Base-by-base conservation (phyloP, 2,329 filamentous ascomycete species). In the Neofusicoccum sp. region DNA sequence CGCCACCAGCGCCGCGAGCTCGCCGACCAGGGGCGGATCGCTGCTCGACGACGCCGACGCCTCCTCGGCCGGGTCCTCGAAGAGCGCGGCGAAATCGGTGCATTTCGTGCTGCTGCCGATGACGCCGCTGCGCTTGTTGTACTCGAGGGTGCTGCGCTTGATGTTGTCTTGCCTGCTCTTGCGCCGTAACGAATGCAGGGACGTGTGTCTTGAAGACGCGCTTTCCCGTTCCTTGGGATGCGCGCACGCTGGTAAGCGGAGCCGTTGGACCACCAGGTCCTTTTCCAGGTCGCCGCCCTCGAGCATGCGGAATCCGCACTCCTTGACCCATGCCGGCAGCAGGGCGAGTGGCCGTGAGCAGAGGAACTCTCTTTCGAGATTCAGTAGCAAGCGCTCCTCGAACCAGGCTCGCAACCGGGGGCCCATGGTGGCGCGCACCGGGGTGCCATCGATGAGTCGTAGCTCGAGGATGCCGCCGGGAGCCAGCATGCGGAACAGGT, bases 401-500 rank as follows among this genome's bases (percentile, higher is more conserved):
- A 90, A 75, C 87, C 87, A 90, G 1, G 76, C 70, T 36, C 82
- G 77, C 68, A 90, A 74, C 1, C 75, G 74, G 0, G 84, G 84
- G 0, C 87, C 88, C 26, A 85, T 75, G 0, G 82, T 85, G 1
- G 77, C 73, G 3, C 81, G 74, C 0, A 82, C 75, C 0, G 88
- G 88, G 6, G 82, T 75, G 0, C 87, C 85, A 61, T 90, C 85
- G 64, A 89, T 83, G 16, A 89, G 73, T 0, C 82, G 81, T 14
- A 90, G 72, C 62, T 87, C 81, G 11, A 89, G 70, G 20, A 78
- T 75, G 1, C 87, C 86, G 0, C 80, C 79, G 0, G 80, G 78
- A 3, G 78, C 75, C 2, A 90, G 78, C 33, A 82, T 80, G 26
- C 80, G 80, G 67, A 84, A 77, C 64, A 87, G 82, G 63, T 83